These are phyloP conservation scores for Camelina laxa DNA, from an alignment of 345 rosid species.

Conservation along the genomic window DNA sequence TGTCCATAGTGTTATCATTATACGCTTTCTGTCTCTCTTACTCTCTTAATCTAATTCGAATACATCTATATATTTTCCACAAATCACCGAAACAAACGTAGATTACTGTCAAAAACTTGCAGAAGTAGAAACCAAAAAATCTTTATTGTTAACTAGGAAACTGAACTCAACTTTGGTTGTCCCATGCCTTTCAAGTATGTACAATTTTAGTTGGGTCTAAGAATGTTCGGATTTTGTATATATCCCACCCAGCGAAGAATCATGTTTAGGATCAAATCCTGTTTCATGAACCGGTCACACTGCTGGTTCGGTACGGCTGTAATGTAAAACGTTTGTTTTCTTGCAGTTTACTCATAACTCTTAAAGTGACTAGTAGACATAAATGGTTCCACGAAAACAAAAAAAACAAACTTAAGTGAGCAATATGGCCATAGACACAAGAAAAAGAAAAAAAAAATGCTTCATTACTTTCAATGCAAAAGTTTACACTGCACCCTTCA, in stretches of 20 bases:
- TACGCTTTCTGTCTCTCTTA: conserved; percentile 30
- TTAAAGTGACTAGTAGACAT: background rate
- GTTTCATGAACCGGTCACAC: background rate
- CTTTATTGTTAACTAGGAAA: background rate
- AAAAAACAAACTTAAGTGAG: background rate
- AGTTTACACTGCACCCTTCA: conserved; percentile 18
- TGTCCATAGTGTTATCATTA: conserved; percentile 34
- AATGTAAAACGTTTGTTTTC: background rate
- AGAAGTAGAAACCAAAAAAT: background rate
- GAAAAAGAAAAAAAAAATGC: conserved; percentile 13
- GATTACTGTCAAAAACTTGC: conserved; percentile 9
- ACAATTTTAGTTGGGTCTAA: too few relatives aligned
- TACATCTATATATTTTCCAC: background rate
- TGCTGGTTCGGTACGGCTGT: background rate
- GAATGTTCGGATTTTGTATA: too few relatives aligned
- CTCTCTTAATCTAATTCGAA: conserved; percentile 17
- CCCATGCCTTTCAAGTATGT: too few relatives aligned
- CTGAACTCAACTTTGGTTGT: background rate
- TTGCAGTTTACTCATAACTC: background rate
- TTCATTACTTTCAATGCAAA: conserved; percentile 22
- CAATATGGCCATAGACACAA: conserved; percentile 2
- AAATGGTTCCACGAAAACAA: background rate
- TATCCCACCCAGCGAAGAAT: too few relatives aligned
- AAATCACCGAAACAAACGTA: background rate
- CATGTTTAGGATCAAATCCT: too few relatives aligned